A percentile compares a stretch with the other conserved stretches of the same genome.
Evolutionary conservation across 2,329 filamentous ascomycete genomes (phyloP).

Genomic region (Penicillium expansum): DNA sequence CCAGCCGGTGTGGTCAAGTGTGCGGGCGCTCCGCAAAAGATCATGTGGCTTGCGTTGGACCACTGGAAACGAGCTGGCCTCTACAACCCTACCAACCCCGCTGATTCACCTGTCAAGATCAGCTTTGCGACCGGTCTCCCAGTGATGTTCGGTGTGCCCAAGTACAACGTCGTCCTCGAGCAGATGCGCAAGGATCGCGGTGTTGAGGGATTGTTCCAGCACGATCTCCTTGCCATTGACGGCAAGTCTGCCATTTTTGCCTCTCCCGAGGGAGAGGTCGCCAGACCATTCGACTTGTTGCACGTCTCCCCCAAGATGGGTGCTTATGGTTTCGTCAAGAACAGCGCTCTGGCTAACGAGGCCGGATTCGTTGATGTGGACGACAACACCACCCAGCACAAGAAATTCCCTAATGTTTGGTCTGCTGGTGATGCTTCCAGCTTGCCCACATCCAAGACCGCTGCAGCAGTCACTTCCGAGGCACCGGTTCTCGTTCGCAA

Average conservation of each 20-base stretch:
- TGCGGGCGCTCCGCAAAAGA: slow-evolving; percentile 61
- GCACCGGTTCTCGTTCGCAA: slow-evolving; percentile 53
- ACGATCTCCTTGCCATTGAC: slow-evolving; percentile 55
- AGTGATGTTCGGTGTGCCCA: slow-evolving; percentile 60
- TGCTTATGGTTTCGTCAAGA: slow-evolving; percentile 54
- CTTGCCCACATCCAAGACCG: slow-evolving; percentile 58
- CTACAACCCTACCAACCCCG: slow-evolving; percentile 45
- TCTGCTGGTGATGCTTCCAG: slow-evolving; percentile 59
- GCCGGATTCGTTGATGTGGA: slow-evolving; percentile 60
- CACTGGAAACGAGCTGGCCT: slow-evolving; percentile 56
- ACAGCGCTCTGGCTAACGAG: slow-evolving; percentile 54
- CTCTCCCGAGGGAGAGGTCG: slow-evolving; percentile 47
- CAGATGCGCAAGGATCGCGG: slow-evolving; percentile 53
- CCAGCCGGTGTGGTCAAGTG: slow-evolving; percentile 60
- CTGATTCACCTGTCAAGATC: slow-evolving; percentile 50
- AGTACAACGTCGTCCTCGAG: slow-evolving; percentile 57
- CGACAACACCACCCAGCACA: slow-evolving; percentile 53
- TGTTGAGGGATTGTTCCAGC: slow-evolving; percentile 59
- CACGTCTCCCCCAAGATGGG: slow-evolving; percentile 61
- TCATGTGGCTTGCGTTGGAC: slow-evolving; percentile 62
- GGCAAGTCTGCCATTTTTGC: slow-evolving; percentile 55
- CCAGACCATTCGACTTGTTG: slow-evolving; percentile 53
- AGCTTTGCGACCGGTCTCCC: slow-evolving; percentile 57
- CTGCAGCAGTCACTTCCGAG: slow-evolving; percentile 53
- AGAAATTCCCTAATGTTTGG: slow-evolving; percentile 58